Evolutionary conservation across 495 filamentous ascomycete species (phyloP).

Genomic region (Neurospora sp.): DNA sequence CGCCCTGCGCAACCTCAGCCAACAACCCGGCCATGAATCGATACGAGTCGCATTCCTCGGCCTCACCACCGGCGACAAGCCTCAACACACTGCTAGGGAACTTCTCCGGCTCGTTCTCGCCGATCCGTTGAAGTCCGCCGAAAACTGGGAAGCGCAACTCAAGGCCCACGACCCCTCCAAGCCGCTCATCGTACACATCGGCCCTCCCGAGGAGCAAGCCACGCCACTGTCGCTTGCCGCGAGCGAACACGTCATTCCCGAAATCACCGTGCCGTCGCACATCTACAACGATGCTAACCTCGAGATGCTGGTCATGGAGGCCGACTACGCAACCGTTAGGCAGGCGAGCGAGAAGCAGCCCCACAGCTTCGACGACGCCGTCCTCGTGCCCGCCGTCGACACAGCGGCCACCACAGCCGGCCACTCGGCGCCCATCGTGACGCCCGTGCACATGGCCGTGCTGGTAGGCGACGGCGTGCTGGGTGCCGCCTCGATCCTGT

Average conservation of each 20-base stretch:
- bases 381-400: slow-evolving; percentile 66
- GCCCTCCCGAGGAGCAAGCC: slow-evolving; percentile 9
- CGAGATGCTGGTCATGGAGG: slow-evolving; percentile 65
- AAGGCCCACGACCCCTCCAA: slow-evolving; percentile 32
- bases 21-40: slow-evolving; percentile 48
- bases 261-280: slow-evolving; percentile 53
- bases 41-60: slow-evolving; percentile 58
- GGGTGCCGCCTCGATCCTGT: slow-evolving; percentile 32
- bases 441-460: slow-evolving; percentile 78
- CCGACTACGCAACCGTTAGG: slow-evolving; percentile 35
- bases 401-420: slow-evolving; percentile 52
- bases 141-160: slow-evolving; percentile 63
- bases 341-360: slow-evolving; percentile 15
- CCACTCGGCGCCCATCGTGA: slow-evolving; percentile 53
- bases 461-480: slow-evolving; percentile 57
- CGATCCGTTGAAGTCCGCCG: slow-evolving; percentile 58
- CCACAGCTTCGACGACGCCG: slow-evolving; percentile 38
- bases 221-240: slow-evolving; percentile 3
- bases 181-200: slow-evolving; percentile 40
- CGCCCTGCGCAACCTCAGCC: slow-evolving; percentile 66
- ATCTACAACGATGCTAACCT: slow-evolving; percentile 57
- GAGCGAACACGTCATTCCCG: slow-evolving; percentile 30
- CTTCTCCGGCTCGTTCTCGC: slow-evolving; percentile 64
- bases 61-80: slow-evolving; percentile 22
- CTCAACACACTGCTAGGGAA: slow-evolving; percentile 33